Evolutionary conservation across 2,329 filamentous ascomycete genomes (phyloP).

Genomic region (Onygenales sp.): DNA sequence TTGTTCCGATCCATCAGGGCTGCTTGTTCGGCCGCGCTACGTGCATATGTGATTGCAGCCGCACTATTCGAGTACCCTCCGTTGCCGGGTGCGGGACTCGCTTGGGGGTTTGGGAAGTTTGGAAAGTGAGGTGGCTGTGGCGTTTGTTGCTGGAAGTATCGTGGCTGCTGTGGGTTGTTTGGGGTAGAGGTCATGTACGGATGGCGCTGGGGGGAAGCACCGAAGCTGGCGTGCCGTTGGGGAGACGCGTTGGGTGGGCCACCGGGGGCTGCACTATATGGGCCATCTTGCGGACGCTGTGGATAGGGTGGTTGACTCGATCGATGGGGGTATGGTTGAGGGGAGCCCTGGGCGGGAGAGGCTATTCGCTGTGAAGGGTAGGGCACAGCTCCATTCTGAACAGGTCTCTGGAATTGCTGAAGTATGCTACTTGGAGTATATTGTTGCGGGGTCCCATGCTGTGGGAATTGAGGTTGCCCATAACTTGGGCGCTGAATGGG

Average conservation of each 20-base stretch:
- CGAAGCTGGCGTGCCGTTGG: slow-evolving; percentile 23
- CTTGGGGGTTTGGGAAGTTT: slow-evolving; percentile 24
- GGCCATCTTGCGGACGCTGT: slow-evolving; percentile 14
- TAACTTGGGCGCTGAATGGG: slow-evolving; percentile 27
- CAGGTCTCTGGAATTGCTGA: slow-evolving; percentile 32
- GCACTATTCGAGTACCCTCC: slow-evolving; percentile 25
- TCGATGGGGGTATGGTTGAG: slow-evolving; percentile 27
- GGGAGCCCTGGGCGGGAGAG: slow-evolving; percentile 22
- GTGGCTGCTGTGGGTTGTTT: slow-evolving; percentile 17
- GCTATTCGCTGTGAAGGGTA: slow-evolving; percentile 22
- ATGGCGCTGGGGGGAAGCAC: slow-evolving; percentile 24
- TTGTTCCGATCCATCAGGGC: slow-evolving; percentile 29
- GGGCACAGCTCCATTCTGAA: slow-evolving; percentile 27
- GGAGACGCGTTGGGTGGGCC: slow-evolving; percentile 21
- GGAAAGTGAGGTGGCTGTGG: slow-evolving; percentile 17
- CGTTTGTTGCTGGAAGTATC: slow-evolving; percentile 24
- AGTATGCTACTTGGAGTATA: slow-evolving; percentile 26
- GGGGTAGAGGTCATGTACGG: slow-evolving; percentile 25
- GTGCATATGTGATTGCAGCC: slow-evolving; percentile 25
- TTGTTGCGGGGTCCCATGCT: slow-evolving; percentile 18
- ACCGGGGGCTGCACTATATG: slow-evolving; percentile 18
- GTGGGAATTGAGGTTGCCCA: slow-evolving; percentile 24
- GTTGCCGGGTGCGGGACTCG: slow-evolving; percentile 16
- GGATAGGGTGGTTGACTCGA: slow-evolving; percentile 20
- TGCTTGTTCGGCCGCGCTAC: slow-evolving; percentile 32